These are phyloP conservation scores for Vaccinium vitisidaea DNA, from an alignment of 148 eudicot species.

Conservation along the genomic window DNA sequence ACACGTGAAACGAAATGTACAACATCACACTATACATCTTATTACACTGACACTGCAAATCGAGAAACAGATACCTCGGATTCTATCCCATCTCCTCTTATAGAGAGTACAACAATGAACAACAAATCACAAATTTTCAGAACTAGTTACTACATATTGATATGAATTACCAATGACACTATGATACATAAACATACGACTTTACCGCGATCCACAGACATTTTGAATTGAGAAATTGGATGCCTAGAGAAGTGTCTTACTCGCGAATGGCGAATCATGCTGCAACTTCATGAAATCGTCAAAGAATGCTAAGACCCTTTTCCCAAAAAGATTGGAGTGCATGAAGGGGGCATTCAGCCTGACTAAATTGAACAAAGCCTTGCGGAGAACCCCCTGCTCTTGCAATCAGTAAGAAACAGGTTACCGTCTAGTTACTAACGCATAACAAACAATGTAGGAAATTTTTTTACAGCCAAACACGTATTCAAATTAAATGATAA, in stretches of 20 bases:
- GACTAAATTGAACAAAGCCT: slow-evolving; percentile 25
- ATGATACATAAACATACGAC: not conserved
- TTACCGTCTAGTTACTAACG: not conserved
- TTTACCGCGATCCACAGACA: not conserved
- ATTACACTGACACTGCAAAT: too few relatives aligned
- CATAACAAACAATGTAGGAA: not conserved
- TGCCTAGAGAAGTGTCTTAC: not conserved
- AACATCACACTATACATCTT: not conserved
- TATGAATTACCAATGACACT: not conserved
- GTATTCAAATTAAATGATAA: not conserved
- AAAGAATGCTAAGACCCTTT: slow-evolving; percentile 38
- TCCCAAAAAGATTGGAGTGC: slow-evolving; percentile 48
- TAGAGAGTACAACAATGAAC: not conserved
- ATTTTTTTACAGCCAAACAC: not conserved
- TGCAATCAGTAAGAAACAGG: not conserved
- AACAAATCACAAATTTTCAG: not conserved
- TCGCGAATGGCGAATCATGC: not conserved
- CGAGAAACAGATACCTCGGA: not conserved
- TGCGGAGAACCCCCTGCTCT: slow-evolving; percentile 30
- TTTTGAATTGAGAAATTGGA: not conserved
- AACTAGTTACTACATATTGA: not conserved
- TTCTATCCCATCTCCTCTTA: not conserved
- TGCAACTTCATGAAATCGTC: slow-evolving; percentile 20
- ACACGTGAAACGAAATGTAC: too few relatives aligned
- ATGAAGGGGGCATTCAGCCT: slow-evolving; percentile 26